These are phyloP conservation scores for Umbelopsis sp. DNA, from an alignment of 192 early-diverging fungal species.

Conservation along the genomic window DNA sequence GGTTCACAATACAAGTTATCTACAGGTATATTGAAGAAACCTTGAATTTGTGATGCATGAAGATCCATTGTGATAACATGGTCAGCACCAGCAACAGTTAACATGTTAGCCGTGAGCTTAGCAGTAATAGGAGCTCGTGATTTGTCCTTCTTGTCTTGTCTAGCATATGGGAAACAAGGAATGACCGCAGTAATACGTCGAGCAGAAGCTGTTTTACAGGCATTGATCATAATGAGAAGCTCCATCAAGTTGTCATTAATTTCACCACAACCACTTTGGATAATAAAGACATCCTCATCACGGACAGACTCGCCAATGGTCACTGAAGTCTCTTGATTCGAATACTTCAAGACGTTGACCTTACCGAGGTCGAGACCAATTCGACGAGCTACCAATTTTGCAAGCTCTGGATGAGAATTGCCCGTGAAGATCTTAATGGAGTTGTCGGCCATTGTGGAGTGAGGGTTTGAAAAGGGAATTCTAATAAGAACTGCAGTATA, in stretches of 20 bases:
- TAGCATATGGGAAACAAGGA: conserved; percentile 97
- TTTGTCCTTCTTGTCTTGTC: conserved; percentile 99
- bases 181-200: conserved; percentile 93
- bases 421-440: conserved; percentile 97
- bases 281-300: conserved; percentile 94
- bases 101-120: conserved; percentile 95
- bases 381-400: conserved; percentile 90
- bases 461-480: conserved; percentile 2
- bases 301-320: conserved; percentile 89
- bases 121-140: conserved; percentile 93
- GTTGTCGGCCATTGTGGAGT: conserved; percentile 72
- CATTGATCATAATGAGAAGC: conserved; percentile 96
- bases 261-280: conserved; percentile 89
- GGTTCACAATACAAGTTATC: conserved; percentile 96
- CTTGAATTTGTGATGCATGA: conserved; percentile 93
- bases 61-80: conserved; percentile 99
- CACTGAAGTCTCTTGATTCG: conserved; percentile 88
- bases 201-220: conserved; percentile 90
- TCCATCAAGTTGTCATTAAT: conserved; percentile 97
- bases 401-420: conserved; percentile 94
- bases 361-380: conserved; percentile 93
- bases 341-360: conserved; percentile 94
- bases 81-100: conserved; percentile 92
- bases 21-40: conserved; percentile 93
- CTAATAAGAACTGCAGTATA: not conserved